These are phyloP conservation scores for Cantharellus anzutake DNA, from an alignment of 768 basidiomycete genomes.

Conservation along the genomic window DNA sequence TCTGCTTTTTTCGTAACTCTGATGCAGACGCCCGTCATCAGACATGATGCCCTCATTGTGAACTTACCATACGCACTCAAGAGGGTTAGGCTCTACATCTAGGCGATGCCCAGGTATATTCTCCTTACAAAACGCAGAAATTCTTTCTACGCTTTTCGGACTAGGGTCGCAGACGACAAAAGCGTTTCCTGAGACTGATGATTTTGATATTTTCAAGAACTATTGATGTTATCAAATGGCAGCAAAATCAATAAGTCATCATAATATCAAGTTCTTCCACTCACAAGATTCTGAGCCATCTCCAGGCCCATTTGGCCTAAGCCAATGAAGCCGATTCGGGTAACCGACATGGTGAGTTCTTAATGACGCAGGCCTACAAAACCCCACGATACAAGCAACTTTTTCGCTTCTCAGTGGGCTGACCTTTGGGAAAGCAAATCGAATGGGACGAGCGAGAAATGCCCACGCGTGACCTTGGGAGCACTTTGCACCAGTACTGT, in stretches of 20 bases:
- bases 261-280: conserved; percentile 25
- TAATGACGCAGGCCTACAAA: too few relatives aligned
- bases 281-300: conserved; percentile 74
- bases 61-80: conserved; percentile 35
- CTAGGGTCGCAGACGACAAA: conserved; percentile 70
- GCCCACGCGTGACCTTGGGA: too few relatives aligned
- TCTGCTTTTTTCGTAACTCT: conserved; percentile 15
- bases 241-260: neutral
- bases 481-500: too few relatives aligned
- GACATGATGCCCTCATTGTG: neutral
- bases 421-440: too few relatives aligned
- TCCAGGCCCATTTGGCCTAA: conserved; percentile 78
- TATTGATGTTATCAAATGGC: too few relatives aligned
- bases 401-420: too few relatives aligned
- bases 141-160: conserved; percentile 29
- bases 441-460: too few relatives aligned
- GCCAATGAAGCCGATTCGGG: conserved; percentile 50
- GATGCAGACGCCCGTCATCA: neutral
- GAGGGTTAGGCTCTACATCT: conserved; percentile 39
- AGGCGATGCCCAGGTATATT: conserved; percentile 42
- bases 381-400: too few relatives aligned
- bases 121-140: conserved; percentile 37
- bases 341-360: neutral
- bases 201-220: too few relatives aligned
- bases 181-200: conserved; percentile 9